phyloP scores from a whole-genome alignment of 208 protist genomes.

The Leishmania turanica region DNA sequence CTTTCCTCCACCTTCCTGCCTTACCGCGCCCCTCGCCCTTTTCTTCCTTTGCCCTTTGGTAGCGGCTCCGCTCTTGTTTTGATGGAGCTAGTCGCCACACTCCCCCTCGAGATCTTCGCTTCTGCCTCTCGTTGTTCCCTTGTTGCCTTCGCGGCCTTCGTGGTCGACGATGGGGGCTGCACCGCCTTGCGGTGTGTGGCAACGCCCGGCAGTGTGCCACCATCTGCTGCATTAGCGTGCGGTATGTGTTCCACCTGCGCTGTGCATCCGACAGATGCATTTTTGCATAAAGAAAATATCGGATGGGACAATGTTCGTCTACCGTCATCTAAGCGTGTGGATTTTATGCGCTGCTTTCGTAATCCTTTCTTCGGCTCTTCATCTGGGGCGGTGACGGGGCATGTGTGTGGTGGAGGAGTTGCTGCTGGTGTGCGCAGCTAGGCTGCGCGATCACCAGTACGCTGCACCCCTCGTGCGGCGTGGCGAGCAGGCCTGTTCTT shows the following conservation, averaged over 20 bases:
- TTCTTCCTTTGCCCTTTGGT: neutral
- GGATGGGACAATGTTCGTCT: neutral
- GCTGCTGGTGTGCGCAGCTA: neutral
- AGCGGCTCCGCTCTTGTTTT: neutral
- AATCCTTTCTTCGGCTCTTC: neutral
- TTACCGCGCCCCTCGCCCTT: neutral
- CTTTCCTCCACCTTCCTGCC: neutral
- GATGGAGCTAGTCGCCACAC: slow-evolving; percentile 1
- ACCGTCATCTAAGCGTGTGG: neutral
- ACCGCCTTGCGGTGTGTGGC: neutral
- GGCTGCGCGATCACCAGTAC: neutral
- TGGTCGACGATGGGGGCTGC: neutral
- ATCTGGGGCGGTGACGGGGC: neutral
- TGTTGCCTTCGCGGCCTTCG: neutral
- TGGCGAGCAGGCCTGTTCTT: neutral
- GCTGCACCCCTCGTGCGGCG: neutral
- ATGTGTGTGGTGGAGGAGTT: neutral
- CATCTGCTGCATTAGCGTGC: neutral
- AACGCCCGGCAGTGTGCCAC: neutral
- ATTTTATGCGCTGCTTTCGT: neutral
- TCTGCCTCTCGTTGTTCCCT: neutral
- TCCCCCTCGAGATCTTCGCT: neutral
- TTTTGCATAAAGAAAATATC: neutral
- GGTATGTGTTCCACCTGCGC: neutral
- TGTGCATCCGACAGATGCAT: neutral